phyloP scores from a whole-genome alignment of 2,329 filamentous ascomycete genomes.

The Talaromyces sp. region DNA sequence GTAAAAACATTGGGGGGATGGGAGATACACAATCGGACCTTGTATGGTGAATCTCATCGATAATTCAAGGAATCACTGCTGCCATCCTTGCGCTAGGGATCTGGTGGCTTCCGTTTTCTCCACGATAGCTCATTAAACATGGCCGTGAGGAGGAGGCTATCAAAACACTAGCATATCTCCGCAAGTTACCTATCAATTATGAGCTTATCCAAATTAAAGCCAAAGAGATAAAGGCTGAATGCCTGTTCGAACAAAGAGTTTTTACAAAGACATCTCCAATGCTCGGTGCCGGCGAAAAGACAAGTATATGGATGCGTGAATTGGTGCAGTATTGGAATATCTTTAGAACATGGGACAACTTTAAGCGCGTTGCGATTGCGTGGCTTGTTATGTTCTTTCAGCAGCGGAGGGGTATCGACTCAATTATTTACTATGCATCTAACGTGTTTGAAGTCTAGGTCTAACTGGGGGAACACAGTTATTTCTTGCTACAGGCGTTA shows the following conservation, averaged over 20 bases:
- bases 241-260: constrained; percentile 39
- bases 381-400: constrained; percentile 49
- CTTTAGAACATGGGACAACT: constrained; percentile 46
- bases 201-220: constrained; percentile 42
- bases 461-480: constrained; percentile 28
- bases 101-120: constrained; percentile 51
- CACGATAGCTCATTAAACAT: constrained; percentile 48
- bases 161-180: not conserved
- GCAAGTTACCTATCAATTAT: constrained; percentile 24
- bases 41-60: constrained; percentile 43
- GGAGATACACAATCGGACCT: constrained; percentile 30
- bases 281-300: constrained; percentile 22
- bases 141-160: constrained; percentile 41
- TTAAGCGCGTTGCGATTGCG: constrained; percentile 44
- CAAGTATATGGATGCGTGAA: constrained; percentile 42
- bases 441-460: constrained; percentile 32
- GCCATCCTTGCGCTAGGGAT: constrained; percentile 31
- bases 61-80: constrained; percentile 41
- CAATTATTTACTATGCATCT: constrained; percentile 43
- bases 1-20: constrained; percentile 35
- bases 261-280: constrained; percentile 43
- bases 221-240: constrained; percentile 46
- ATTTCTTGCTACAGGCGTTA: constrained; percentile 31
- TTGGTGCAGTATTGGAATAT: constrained; percentile 50
- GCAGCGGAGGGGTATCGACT: constrained; percentile 43